Evolutionary conservation across 208 protist species (phyloP), one percentile per base, ranked within the genome.

Genomic region (Crithidia mellificae): DNA sequence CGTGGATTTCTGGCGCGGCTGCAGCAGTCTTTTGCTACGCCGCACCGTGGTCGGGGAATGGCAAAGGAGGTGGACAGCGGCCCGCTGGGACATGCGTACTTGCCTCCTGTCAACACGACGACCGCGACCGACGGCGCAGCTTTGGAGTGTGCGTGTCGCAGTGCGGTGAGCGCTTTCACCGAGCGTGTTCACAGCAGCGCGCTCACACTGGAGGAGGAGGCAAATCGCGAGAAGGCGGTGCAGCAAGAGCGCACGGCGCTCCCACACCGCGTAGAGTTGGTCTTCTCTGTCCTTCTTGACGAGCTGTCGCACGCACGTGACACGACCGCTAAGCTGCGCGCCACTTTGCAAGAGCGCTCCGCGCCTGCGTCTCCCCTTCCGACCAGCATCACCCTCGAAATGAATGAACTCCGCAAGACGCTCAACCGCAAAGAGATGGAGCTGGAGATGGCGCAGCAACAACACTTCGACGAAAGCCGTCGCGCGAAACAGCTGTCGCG

Each of bases 401-500:
- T 77, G 39, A 57, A 34, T 29, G 50, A 51, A 29, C 25, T 84
- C 12, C 53, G 52, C 19, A 63, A 38, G n/a, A 6, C 32, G n/a
- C 34, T 78, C 0, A 77, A 72, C 30, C 11, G 39, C 27, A 76
- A 61, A 50, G 57, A 68, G 29, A 17, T 79, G 19, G 75, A 77
- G 49, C 24, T 78, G 41, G 72, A 72, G 32, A 41, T 67, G 24
- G 29, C 61, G 15, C 76, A 83, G 65, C 77, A 82, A n/a, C 22
- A 68, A 32, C n/a, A 65, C 15, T 68, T 90, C 36, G 76, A 88
- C 14, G 46, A 63, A 12, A 68, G 74, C 19, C 76, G 78, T 11
- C 54, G 77, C 12, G 43, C 30, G 12, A 83, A 83, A 57, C 63
- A 74, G n/a, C 67, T 86, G 24, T 77, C 81, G 32, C 81, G 81